Conservation (phyloP, 768 basidiomycete genomes). For the Gymnopilus junonius region DNA sequence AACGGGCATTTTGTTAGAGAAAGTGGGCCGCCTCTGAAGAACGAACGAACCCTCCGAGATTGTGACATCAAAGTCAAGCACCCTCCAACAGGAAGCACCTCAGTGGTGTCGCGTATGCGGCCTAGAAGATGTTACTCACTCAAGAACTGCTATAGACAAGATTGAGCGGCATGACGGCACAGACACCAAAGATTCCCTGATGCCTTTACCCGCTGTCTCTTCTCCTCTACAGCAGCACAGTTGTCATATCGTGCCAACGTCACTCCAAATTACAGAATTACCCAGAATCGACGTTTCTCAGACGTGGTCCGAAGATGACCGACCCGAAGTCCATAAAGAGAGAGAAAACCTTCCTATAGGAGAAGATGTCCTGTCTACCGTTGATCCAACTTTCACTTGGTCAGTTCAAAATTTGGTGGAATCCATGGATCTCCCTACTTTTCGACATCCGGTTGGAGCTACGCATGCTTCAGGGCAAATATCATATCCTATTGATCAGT, state of each 20-base stretch:
- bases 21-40: not conserved
- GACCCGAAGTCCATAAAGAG: not conserved
- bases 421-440: conserved; percentile 16
- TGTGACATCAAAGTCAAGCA: not conserved
- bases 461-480: conserved; percentile 6
- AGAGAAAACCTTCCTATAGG: not conserved
- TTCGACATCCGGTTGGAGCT: conserved; percentile 11
- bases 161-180: conserved; percentile 14
- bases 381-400: conserved; percentile 38
- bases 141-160: conserved; percentile 21
- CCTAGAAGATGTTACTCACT: conserved; percentile 26
- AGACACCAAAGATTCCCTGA: not conserved
- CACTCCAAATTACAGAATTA: conserved; percentile 28
- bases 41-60: not conserved
- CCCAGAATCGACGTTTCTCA: conserved; percentile 34
- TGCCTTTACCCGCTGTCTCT: not conserved
- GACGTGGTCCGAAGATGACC: not conserved
- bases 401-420: conserved; percentile 29
- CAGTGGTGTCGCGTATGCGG: conserved; percentile 40
- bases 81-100: not conserved
- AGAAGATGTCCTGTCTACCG: conserved; percentile 21
- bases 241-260: conserved; percentile 30
- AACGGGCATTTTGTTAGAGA: conserved; percentile 38
- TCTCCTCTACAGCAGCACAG: conserved; percentile 1
- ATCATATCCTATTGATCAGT: conserved; percentile 31